phyloP scores from a whole-genome alignment of 148 eudicot species.

The Spergularia bocconei region DNA sequence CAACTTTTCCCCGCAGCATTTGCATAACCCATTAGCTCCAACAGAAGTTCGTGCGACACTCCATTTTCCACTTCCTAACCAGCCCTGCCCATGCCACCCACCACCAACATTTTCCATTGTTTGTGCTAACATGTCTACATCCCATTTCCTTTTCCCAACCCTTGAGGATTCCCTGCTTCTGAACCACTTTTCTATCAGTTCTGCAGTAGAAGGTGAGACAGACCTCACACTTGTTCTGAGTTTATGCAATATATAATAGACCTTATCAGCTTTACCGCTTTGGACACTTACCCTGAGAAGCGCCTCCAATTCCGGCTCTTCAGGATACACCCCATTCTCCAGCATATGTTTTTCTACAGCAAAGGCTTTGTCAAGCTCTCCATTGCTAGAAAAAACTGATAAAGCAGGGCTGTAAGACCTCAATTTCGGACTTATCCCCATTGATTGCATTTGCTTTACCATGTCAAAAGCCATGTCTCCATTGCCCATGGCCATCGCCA shows the following conservation, averaged over 20 bases:
- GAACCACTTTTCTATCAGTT: constrained; percentile 72
- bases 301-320: constrained; percentile 79
- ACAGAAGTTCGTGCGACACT: constrained; percentile 43
- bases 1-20: constrained; percentile 70
- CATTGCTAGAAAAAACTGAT: constrained; percentile 51
- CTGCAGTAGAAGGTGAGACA: constrained; percentile 56
- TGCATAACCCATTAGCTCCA: constrained; percentile 63
- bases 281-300: constrained; percentile 68
- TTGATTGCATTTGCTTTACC: constrained; percentile 69
- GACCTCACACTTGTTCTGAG: constrained; percentile 59
- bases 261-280: constrained; percentile 57
- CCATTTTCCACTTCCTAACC: constrained; percentile 90
- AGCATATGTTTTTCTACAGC: constrained; percentile 76
- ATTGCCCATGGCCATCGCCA: constrained; percentile 75
- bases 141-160: constrained; percentile 80
- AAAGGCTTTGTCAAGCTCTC: constrained; percentile 73
- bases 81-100: constrained; percentile 95
- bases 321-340: constrained; percentile 72
- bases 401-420: constrained; percentile 87
- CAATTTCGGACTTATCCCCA: constrained; percentile 69
- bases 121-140: constrained; percentile 34
- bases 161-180: constrained; percentile 55
- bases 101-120: constrained; percentile 70
- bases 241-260: constrained; percentile 79
- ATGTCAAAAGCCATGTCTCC: constrained; percentile 87